Evolutionary conservation across 768 basidiomycete species (phyloP), one percentile per base, ranked within the genome.

Genomic region (Kwoniella botswanensis): DNA sequence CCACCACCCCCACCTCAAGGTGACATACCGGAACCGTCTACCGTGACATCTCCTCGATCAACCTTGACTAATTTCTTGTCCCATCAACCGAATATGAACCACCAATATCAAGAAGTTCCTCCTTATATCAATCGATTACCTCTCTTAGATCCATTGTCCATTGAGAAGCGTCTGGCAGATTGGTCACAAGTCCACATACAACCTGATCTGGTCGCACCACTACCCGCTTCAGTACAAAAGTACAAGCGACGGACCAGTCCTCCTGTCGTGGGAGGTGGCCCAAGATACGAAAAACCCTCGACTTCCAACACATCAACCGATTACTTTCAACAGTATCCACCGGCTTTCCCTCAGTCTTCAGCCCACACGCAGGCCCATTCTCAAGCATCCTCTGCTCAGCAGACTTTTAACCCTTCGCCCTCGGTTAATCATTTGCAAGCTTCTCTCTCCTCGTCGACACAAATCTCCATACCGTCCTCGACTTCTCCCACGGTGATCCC

Each of bases 171-270:
- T 18, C 64, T 76, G 26, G 70, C 69, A 11, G 75, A 76, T 56
- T 69, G 50, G 29, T 64, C 60, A 15, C 67, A 70, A 43, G 58
- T 65, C 5, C 61, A 71, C 18, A 74, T 76, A 42, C 70, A 70
- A 21, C 75, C 75, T 17, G 75, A 76, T 60, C 63, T 76, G 21
- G 75, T 76, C 12, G 72, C 75, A 3, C 75, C 75, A 35, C 50
- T 67, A 10, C 70, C 72, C 17, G 56, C 61, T 54, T 17, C 52
- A 46, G 53, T 64, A 18, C 52, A 54, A 29, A 13, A 64, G 7
- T 55, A 70, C 22, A 63, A 66, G 42, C 57, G 65, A 12, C 63
- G 35, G 6, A 29, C 15, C 18, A 54, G 17, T 15, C 53, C 52
- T 54, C n/a, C 24, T 11, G 17, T 41, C 0, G 11, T 41, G 12